Percentiles rank a stretch among this genome's conserved stretches.
These are phyloP conservation scores for Russula olivacea DNA, from an alignment of 768 basidiomycete species.

Conservation along the genomic window DNA sequence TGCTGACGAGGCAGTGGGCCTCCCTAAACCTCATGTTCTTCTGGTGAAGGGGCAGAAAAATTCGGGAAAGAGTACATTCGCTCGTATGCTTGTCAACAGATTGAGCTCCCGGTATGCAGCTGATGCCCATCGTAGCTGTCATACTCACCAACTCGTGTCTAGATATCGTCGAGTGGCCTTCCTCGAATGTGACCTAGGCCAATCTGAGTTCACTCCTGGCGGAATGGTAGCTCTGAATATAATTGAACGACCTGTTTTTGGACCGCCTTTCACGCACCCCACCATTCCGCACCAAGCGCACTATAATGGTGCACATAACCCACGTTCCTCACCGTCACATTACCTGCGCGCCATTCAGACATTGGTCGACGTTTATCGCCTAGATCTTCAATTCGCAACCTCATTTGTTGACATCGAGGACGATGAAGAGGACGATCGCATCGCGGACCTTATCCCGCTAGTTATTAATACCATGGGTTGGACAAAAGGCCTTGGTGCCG, in stretches of 20 bases:
- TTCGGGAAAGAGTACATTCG: conserved; percentile 87
- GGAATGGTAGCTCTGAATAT: conserved; percentile 81
- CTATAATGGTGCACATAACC: conserved; percentile 74
- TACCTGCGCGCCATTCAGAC: conserved; percentile 68
- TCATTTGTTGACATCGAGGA: conserved; percentile 26
- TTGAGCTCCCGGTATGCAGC: conserved; percentile 50
- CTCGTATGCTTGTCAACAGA: conserved; percentile 63
- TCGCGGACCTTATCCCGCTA: conserved; percentile 63
- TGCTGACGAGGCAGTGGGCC: not conserved
- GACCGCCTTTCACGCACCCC: conserved; percentile 85
- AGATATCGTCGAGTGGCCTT: conserved; percentile 82
- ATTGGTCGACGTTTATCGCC: conserved; percentile 58
- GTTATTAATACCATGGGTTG: conserved; percentile 97
- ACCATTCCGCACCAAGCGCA: conserved; percentile 67
- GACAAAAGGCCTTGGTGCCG: conserved; percentile 88
- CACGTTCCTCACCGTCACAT: conserved; percentile 65
- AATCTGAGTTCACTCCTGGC: conserved; percentile 87
- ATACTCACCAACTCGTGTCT: not conserved
- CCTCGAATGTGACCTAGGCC: conserved; percentile 89
- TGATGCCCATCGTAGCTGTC: not conserved
- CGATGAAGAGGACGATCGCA: conserved; percentile 35
- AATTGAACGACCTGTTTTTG: conserved; percentile 61
- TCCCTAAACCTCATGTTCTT: conserved; percentile 5
- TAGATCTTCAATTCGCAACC: conserved; percentile 55
- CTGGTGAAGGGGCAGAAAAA: conserved; percentile 83